phyloP scores from a whole-genome alignment of 2,329 filamentous ascomycete species.

The Trichoderma sp. region DNA sequence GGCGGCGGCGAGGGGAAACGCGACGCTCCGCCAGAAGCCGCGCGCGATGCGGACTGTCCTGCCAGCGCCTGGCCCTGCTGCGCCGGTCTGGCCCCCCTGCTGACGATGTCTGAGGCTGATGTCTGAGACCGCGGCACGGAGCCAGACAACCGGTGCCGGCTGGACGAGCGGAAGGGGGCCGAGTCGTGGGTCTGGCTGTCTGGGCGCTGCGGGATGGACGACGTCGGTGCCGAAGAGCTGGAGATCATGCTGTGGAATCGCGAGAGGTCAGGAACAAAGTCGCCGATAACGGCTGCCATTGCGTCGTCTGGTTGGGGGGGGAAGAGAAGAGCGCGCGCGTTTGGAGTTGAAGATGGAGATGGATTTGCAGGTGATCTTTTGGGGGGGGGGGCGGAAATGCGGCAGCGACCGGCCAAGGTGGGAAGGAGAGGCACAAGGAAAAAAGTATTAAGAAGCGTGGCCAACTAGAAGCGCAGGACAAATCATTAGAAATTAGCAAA shows the following conservation, averaged over 20 bases:
- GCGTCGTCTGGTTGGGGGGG: slow-evolving; percentile 34
- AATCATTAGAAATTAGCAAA: slow-evolving; percentile 20
- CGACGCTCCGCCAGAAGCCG: slow-evolving; percentile 40
- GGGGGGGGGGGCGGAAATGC: not conserved
- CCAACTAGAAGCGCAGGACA: slow-evolving; percentile 18
- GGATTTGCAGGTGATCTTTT: not conserved
- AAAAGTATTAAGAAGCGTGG: slow-evolving; percentile 5
- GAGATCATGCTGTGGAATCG: slow-evolving; percentile 70
- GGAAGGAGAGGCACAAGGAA: not conserved
- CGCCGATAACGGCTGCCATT: slow-evolving; percentile 65
- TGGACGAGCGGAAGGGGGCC: slow-evolving; percentile 19
- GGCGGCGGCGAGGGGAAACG: slow-evolving; percentile 54
- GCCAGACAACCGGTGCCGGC: slow-evolving; percentile 12
- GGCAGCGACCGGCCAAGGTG: slow-evolving; percentile 3
- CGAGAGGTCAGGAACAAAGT: slow-evolving; percentile 70
- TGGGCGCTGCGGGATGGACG: slow-evolving; percentile 19
- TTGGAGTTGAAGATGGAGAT: not conserved
- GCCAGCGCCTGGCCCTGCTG: slow-evolving; percentile 10
- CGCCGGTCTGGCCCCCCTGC: slow-evolving; percentile 17
- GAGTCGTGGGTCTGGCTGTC: slow-evolving; percentile 38
- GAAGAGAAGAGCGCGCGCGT: not conserved
- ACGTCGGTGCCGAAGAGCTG: slow-evolving; percentile 36
- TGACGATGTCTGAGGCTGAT: not conserved
- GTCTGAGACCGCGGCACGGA: slow-evolving; percentile 22
- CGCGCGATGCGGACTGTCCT: not conserved